Base-by-base conservation (phyloP, 345 rosid genomes). In the Geranium rotundifolium region DNA sequence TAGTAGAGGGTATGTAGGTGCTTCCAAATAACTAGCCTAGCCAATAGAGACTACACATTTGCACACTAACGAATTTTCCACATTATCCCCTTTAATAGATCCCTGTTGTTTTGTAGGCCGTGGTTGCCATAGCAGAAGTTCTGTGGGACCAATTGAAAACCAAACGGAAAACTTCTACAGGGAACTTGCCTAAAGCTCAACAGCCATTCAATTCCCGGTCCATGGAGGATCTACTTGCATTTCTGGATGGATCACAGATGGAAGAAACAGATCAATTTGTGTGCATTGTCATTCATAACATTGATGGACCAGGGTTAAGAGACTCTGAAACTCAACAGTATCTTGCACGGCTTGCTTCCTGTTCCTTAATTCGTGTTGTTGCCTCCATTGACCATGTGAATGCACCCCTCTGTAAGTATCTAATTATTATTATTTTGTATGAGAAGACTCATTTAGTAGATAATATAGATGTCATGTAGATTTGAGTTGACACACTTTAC, bases 331-430 rank as follows among this genome's bases (percentile, higher is more conserved):
- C 81, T 66, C 97, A 93, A 52, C 96, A 82, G 64, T 76, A 68
- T 71, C 90, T 88, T 70, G 95, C 90, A 54, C 84, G 70, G 19
- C 75, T 93, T 30, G 95, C 99, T 79, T 81, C 92, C 14, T 90
- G 97, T 69, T 84, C 82, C 0, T 79, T 76, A 68, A 72, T 88
- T 57, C 92, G 86, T 29, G 57, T 88, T 13, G 60, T 93, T 83
- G 96, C 96, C 71, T 88, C 99, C n/a, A 75, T 90, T 18, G 96
- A 88, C 69, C 95, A 90, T 75, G 95, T 93, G 55, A 93, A 86
- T 66, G 74, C 97, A 55, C 83, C 88, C 57, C 85, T 93, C 59
- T 63, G 96, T 90, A 86, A 80, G 96, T 74, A 5, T 59, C 15
- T 16, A 20, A 39, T 29, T 16, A 15, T 18, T 19, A 4, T 7